These are phyloP conservation scores for Polymyxa betae DNA, from an alignment of 208 protist genomes.

Conservation along the genomic window DNA sequence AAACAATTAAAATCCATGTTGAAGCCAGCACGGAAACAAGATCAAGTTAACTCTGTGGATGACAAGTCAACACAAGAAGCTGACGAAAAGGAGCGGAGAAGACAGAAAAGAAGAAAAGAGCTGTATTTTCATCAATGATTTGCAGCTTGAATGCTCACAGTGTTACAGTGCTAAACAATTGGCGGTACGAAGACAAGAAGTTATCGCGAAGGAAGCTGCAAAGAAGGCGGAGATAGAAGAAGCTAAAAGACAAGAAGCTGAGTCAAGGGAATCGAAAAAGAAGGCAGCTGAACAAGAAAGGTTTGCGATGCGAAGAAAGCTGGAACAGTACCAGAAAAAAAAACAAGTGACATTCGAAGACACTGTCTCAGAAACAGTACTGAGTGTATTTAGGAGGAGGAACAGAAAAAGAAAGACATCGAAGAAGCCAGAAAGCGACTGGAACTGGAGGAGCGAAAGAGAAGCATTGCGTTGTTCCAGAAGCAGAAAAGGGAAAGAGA, in stretches of 20 bases:
- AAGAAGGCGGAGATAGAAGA: neutral
- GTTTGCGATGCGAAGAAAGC: neutral
- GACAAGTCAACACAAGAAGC: neutral
- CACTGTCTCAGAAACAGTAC: neutral
- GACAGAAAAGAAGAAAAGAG: neutral
- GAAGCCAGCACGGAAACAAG: too few species aligned
- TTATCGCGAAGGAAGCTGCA: neutral
- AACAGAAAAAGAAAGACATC: neutral
- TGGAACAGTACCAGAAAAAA: conserved; percentile 42
- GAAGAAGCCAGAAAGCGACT: neutral
- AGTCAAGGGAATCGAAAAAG: neutral
- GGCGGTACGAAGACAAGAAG: conserved; percentile 51
- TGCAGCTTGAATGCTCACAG: neutral
- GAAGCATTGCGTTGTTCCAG: conserved; percentile 21
- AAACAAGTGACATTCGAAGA: neutral
- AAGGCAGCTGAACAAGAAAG: neutral
- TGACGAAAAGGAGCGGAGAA: neutral
- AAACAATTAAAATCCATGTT: too few species aligned
- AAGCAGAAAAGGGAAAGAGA: conserved; percentile 27
- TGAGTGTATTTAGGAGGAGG: conserved; percentile 13
- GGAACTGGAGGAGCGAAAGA: neutral
- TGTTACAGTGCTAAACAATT: conserved; percentile 23
- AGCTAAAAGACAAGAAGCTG: neutral
- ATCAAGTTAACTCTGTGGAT: too few species aligned
- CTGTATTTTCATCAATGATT: neutral